Evolutionary conservation across 108 stramenopile species (phyloP), one percentile per base, ranked within the genome.

Genomic region (Aureococcus anophagefferens): DNA sequence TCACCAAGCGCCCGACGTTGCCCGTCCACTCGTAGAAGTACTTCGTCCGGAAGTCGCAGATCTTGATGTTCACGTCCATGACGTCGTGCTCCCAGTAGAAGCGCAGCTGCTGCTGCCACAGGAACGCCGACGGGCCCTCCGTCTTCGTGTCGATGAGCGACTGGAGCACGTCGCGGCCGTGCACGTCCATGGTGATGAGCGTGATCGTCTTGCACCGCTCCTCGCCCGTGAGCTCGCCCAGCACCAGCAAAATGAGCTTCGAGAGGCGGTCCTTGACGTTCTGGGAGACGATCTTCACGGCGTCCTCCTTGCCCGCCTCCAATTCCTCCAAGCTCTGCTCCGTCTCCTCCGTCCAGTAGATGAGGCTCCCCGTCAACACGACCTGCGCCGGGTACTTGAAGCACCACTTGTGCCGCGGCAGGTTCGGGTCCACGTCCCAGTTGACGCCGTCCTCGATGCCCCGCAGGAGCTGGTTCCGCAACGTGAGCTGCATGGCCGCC

Each of bases 11-110:
- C 0, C 90, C 91, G 14, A 89, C 88, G 75, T 93, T 93, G 15
- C 92, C 92, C 16, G 92, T 88, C 89, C 91, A 93, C 80, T 93
- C 92, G 74, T 93, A 93, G 68, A 90, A 91, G 77, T 93, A 93
- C 84, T 93, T 93, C 78, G 88, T 89, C 28, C 79, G 71, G 68
- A 91, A 93, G 79, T 93, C 92, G 37, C 85, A 87, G 75, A 93
- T 93, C 62, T 81, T 85, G 34, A 93, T 91, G 72, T 93, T 88
- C 5, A 90, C 89, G 72, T 92, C 92, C 73, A 79, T 70, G 59
- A 76, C 86, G 36, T 78, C 72, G 65, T 82, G 87, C 51, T 88
- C 85, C 91, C 91, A 92, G 80, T 90, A 88, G 70, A 91, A 90
- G 33, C 93, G 90, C 30, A 93, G 86, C 79, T 93, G 93, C 78